Conservation (phyloP, 2,329 filamentous ascomycete genomes). For the Diaporthe vaccinii region DNA sequence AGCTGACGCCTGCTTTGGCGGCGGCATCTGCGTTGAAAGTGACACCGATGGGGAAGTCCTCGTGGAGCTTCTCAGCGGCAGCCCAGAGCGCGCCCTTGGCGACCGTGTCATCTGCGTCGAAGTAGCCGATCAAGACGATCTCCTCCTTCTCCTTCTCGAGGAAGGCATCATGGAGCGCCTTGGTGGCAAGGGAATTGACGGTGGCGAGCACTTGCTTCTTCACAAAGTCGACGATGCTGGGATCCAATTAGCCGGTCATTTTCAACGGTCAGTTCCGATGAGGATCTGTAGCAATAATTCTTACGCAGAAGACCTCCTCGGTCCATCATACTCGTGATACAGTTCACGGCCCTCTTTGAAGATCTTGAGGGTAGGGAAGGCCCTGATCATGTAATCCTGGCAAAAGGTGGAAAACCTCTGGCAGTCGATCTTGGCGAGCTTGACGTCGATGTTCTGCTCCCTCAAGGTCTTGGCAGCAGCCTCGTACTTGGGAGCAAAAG, state of each 20-base stretch:
- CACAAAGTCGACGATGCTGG: constrained; percentile 86
- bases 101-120: constrained; percentile 82
- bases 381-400: constrained; percentile 90
- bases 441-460: constrained; percentile 83
- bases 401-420: constrained; percentile 94
- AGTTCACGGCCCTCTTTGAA: constrained; percentile 90
- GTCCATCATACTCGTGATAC: constrained; percentile 85
- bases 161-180: constrained; percentile 91
- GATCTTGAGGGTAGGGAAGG: constrained; percentile 98
- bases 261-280: no score
- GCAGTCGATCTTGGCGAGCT: constrained; percentile 91
- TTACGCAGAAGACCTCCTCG: constrained; percentile 86
- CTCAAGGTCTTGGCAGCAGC: constrained; percentile 86
- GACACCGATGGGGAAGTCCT: constrained; percentile 92
- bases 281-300: no score
- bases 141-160: constrained; percentile 96
- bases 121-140: constrained; percentile 92
- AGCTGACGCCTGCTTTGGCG: constrained; percentile 88
- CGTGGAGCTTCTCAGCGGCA: constrained; percentile 82
- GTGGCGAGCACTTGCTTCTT: constrained; percentile 96
- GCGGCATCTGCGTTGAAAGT: constrained; percentile 86
- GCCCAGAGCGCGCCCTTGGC: constrained; percentile 86
- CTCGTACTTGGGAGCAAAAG: constrained; percentile 93
- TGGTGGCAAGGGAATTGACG: constrained; percentile 84
- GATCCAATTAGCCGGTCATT: constrained; percentile 12